Evolutionary conservation across 1,284 basidiomycete species (phyloP).

Genomic region (Heterobasidion annosum): DNA sequence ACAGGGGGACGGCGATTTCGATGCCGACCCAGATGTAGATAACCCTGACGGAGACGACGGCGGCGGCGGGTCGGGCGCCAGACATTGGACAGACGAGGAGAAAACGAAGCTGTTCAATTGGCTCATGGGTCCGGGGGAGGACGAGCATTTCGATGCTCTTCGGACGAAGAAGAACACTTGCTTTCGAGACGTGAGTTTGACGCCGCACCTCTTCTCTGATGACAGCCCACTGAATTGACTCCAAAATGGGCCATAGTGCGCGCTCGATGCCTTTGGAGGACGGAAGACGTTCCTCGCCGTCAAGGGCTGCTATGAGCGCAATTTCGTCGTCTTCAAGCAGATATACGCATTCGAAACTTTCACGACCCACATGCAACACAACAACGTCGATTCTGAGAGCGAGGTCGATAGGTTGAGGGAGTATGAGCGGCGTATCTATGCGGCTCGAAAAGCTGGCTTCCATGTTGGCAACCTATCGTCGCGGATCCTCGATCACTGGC

Average conservation of each 20-base stretch:
- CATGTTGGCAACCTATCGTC: conserved; percentile 64
- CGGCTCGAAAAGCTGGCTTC: conserved; percentile 49
- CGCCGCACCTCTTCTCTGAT: background rate
- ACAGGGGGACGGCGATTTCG: conserved; percentile 6
- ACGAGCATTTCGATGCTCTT: conserved; percentile 67
- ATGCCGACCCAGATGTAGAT: conserved; percentile 10
- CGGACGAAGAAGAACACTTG: conserved; percentile 71
- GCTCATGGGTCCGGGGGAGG: conserved; percentile 60
- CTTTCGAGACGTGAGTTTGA: conserved; percentile 50
- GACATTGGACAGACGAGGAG: conserved; percentile 75
- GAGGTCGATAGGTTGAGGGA: conserved; percentile 56
- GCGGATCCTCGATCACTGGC: conserved; percentile 68
- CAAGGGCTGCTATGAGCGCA: conserved; percentile 74
- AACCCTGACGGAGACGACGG: conserved; percentile 8
- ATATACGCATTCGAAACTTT: conserved; percentile 60
- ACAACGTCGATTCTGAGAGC: conserved; percentile 28
- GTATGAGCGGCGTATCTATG: conserved; percentile 53
- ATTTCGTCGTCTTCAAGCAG: conserved; percentile 72
- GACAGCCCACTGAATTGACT: background rate
- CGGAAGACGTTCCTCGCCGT: conserved; percentile 74
- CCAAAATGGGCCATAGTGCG: conserved; percentile 39
- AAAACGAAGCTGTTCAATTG: conserved; percentile 64
- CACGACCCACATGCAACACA: conserved; percentile 30
- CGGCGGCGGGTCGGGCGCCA: conserved; percentile 36
- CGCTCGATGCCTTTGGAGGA: conserved; percentile 53